Base-by-base conservation (phyloP, 768 basidiomycete species). In the Wakefieldia striispora region DNA sequence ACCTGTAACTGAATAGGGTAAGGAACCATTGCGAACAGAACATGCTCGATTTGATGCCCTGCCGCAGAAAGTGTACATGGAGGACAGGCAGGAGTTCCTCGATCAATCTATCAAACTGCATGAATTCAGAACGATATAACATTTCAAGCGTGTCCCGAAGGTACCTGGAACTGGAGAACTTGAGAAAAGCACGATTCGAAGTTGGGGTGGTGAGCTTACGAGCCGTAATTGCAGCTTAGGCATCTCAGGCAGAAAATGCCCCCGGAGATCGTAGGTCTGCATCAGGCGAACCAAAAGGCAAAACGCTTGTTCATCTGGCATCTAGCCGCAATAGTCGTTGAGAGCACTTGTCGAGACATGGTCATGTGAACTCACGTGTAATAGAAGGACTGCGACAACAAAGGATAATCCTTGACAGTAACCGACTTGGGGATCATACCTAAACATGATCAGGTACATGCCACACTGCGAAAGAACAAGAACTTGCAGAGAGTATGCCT, bases 291-390 rank as follows among this genome's bases (percentile, higher is more conserved):
- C 94, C 10, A 98, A 79, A 11, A 98, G 81, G 55, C 89, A 95
- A 68, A 99, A 99, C 0, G 95, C 95, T 70, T 98, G 95, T 72
- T 99, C 97, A 54, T 98, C 97, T 20, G 97, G 97, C 97, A 99
- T 99, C 95, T 98, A 53, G 14, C 33, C 23, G 20, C 17, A 40
- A 27, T 36, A n/a, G 14, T 47, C 3, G 4, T 24, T 16, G 6
- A 17, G 13, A 21, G 2, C 36, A 19, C 20, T 42, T 45, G 39
- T 11, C 10, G 21, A n/a, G 14, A 42, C 16, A 23, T 36, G 35
- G 26, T 2, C 29, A 13, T 11, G 14, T 17, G 40, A 29, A 60
- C 80, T 60, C 72, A 95, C 95, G 63, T 97, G 95, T 40, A 99
- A 75, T 21, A 99, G 71, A 20, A 99, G 71, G 36, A 95, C 88